These are phyloP conservation scores for Aspergillus sergii DNA, from an alignment of 2,329 filamentous ascomycete species.

Conservation along the genomic window DNA sequence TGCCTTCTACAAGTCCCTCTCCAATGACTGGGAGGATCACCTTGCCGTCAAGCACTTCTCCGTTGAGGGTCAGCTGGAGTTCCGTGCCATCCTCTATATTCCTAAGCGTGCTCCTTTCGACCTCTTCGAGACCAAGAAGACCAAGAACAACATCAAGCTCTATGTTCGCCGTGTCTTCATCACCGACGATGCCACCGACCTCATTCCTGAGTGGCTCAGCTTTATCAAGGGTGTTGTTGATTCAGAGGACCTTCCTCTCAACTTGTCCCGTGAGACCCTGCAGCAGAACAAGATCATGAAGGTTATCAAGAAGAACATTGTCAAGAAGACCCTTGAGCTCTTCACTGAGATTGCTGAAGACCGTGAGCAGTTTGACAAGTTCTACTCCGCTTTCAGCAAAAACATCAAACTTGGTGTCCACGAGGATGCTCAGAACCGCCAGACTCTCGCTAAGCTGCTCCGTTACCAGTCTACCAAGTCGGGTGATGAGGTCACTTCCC, in stretches of 20 bases:
- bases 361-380: conserved; percentile 99
- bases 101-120: conserved; percentile 99
- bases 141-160: conserved; percentile 99
- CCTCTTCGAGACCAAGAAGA: conserved; percentile 99
- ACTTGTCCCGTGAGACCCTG: conserved; percentile 99
- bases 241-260: conserved; percentile 98
- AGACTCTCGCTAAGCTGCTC: conserved; percentile 91
- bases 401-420: conserved; percentile 99
- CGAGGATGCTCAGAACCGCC: conserved; percentile 98
- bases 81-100: conserved; percentile 99
- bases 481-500: conserved; percentile 91
- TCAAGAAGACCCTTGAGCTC: conserved; percentile 99
- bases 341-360: conserved; percentile 99
- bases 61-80: conserved; percentile 99
- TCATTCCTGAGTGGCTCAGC: conserved; percentile 98
- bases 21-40: conserved; percentile 99
- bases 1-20: conserved; percentile 99
- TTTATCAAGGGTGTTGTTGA: conserved; percentile 99
- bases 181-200: conserved; percentile 97
- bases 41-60: conserved; percentile 99
- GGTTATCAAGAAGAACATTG: conserved; percentile 99
- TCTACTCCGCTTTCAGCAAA: conserved; percentile 99
- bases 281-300: conserved; percentile 99
- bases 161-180: conserved; percentile 99
- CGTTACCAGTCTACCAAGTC: conserved; percentile 99